phyloP scores from a whole-genome alignment of 495 filamentous ascomycete genomes.

The Thermothielavioides terrestris region DNA sequence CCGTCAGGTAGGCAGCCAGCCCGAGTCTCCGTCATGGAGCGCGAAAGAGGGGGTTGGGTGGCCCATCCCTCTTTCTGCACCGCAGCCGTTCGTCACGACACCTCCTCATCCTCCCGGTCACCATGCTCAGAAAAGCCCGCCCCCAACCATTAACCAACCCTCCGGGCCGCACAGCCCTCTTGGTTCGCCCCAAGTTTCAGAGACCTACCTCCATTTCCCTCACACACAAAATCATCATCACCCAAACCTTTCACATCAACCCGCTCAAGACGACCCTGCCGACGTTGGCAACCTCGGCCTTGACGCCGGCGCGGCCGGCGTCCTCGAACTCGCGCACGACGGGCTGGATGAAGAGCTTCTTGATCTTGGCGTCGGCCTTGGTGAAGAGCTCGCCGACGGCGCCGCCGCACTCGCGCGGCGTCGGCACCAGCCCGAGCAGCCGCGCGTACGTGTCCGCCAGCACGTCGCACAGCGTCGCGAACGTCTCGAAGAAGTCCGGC shows the following conservation, averaged over 20 bases:
- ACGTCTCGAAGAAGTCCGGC: constrained; percentile 93
- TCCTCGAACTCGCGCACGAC: constrained; percentile 94
- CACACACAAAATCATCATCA: background rate
- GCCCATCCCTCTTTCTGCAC: too few relatives aligned
- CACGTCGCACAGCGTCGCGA: constrained; percentile 94
- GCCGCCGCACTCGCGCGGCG: constrained; percentile 52
- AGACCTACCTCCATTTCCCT: background rate
- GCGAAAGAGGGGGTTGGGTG: too few relatives aligned
- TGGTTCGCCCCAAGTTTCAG: too few relatives aligned
- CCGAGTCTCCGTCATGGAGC: too few relatives aligned
- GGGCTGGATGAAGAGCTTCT: constrained; percentile 77
- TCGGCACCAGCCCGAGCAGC: constrained; percentile 60
- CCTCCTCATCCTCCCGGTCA: too few relatives aligned
- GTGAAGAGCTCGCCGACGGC: constrained; percentile 71
- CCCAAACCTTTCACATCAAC: constrained; percentile 50
- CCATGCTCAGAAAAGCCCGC: too few relatives aligned
- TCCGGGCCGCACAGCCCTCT: too few relatives aligned
- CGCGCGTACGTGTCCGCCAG: constrained; percentile 85
- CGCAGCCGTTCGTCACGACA: too few relatives aligned
- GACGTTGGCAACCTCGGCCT: constrained; percentile 70
- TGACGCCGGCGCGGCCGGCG: constrained; percentile 60
- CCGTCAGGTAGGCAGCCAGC: too few relatives aligned
- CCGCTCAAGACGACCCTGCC: constrained; percentile 86
- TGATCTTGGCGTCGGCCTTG: constrained; percentile 76
- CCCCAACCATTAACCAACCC: too few relatives aligned